Base-by-base conservation (phyloP, 129 eudicot genomes). In the Dittrichia graveolens region DNA sequence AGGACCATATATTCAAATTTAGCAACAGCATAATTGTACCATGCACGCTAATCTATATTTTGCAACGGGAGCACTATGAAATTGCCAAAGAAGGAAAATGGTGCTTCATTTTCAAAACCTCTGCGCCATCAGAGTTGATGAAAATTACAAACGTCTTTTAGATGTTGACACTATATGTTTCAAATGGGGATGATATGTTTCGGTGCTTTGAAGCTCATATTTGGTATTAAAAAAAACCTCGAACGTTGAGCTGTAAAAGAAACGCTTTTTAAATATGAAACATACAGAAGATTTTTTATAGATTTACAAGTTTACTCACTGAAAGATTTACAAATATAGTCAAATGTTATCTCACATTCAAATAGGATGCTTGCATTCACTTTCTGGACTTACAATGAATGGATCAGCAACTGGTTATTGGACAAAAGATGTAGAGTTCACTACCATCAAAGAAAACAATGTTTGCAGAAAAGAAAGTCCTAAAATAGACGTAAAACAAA, bases 321-420 rank as follows among this genome's bases (percentile, higher is more conserved):
- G 44, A 40, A 61, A 56, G 14, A 54, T 55, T 16, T 61, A 40
- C 14, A 64, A 75, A 63, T 52, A 13, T 18, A 64, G 64, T 54
- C 14, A 53, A 40, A 52, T 52, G 31, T 63, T 41, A 75, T 44
- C 54, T 75, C 6, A 55, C 55, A n/a, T 43, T 65, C 79, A 75
- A 18, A 47, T 62, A 55, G 56, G 73, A 42, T 75, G 38, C 74
- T 15, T 37, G 15, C n/a, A 55, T 49, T 73, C 62, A 41, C 71
- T 61, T 24, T 40, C 42, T 19, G 42, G 16, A 62, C 49, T 50
- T 62, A 16, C n/a, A 49, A 62, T 39, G 63, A 53, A 73, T 52
- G 49, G 24, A 38, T 59, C 67, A 44, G 67, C 44, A 58, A 72
- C 45, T 43, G 67, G 7, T 45, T 65, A 4, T 39, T 13, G 3